phyloP scores from a whole-genome alignment of 306 rosid genomes.

The Corylus avellana region DNA sequence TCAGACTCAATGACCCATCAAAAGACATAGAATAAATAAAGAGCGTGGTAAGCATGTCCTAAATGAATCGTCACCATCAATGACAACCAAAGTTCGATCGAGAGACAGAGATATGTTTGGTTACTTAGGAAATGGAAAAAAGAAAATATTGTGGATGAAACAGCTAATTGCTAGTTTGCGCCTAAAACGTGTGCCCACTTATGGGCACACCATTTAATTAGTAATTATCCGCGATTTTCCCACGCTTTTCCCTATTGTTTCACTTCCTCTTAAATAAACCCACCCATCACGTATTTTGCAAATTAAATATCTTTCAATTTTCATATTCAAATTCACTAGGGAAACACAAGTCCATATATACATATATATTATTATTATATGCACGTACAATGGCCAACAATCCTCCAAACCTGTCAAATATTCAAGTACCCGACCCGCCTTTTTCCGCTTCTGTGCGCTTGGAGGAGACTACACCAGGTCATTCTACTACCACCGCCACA shows the following conservation, averaged over 20 bases:
- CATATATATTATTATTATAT: background rate
- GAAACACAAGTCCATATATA: no score
- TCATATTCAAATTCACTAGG: no score
- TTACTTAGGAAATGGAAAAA: background rate
- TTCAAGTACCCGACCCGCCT: background rate
- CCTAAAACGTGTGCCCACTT: slow-evolving; percentile 43
- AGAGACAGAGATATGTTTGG: no score
- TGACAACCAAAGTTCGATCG: background rate
- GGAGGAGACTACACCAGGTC: slow-evolving; percentile 22
- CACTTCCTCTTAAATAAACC: background rate
- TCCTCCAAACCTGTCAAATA: background rate
- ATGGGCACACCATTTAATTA: slow-evolving; percentile 21
- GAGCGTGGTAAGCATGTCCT: slow-evolving; percentile 9
- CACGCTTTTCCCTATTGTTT: slow-evolving; percentile 52
- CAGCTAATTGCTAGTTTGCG: slow-evolving; percentile 33
- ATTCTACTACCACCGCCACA: background rate
- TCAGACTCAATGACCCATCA: no score
- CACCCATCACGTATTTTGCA: background rate
- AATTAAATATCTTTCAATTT: no score
- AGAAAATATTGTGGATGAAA: background rate
- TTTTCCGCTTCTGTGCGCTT: background rate
- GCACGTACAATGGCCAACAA: slow-evolving; percentile 4
- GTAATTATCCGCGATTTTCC: slow-evolving; percentile 47
- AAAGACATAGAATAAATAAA: background rate
- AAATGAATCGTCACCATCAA: background rate